These are phyloP conservation scores for Zygoascus bituminiphila DNA, from an alignment of 805 yeast genomes.

Conservation along the genomic window DNA sequence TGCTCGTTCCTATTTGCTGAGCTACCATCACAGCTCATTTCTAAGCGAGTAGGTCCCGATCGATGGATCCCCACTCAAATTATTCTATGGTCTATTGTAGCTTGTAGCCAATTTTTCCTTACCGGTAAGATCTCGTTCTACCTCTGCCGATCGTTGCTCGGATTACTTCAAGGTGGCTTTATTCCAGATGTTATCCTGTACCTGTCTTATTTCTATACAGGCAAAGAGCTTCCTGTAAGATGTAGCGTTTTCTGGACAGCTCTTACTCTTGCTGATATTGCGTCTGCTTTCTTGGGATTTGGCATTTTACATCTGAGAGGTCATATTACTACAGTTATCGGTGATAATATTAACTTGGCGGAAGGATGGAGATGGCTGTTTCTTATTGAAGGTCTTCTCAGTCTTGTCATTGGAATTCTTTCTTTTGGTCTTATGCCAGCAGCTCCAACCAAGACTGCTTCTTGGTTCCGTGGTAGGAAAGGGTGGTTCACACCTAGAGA, in stretches of 20 bases:
- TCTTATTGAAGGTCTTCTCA: conserved; percentile 52
- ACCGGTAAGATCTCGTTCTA: conserved; percentile 36
- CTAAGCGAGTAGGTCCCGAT: conserved; percentile 58
- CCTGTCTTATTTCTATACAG: conserved; percentile 58
- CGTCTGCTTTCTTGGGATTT: conserved; percentile 42
- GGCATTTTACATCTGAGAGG: conserved; percentile 48
- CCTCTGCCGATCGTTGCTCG: conserved; percentile 39
- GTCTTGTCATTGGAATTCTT: conserved; percentile 44
- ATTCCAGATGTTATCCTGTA: conserved; percentile 57
- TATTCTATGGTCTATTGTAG: conserved; percentile 50
- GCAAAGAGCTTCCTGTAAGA: conserved; percentile 49
- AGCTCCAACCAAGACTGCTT: conserved; percentile 40
- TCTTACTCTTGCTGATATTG: conserved; percentile 39
- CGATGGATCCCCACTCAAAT: conserved; percentile 56
- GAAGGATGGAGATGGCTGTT: conserved; percentile 63
- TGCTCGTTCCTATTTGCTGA: conserved; percentile 52
- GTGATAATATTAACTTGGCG: conserved; percentile 14
- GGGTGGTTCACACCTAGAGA: conserved; percentile 53
- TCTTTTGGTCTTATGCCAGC: conserved; percentile 48
- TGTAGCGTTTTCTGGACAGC: conserved; percentile 55
- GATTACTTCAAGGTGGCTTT: conserved; percentile 62
- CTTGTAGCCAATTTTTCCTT: conserved; percentile 43
- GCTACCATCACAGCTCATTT: conserved; percentile 58
- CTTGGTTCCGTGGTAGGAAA: conserved; percentile 39
- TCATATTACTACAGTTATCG: conserved; percentile 22